Conservation (phyloP, 1,284 basidiomycete genomes). For the Pterulicium gracile region DNA sequence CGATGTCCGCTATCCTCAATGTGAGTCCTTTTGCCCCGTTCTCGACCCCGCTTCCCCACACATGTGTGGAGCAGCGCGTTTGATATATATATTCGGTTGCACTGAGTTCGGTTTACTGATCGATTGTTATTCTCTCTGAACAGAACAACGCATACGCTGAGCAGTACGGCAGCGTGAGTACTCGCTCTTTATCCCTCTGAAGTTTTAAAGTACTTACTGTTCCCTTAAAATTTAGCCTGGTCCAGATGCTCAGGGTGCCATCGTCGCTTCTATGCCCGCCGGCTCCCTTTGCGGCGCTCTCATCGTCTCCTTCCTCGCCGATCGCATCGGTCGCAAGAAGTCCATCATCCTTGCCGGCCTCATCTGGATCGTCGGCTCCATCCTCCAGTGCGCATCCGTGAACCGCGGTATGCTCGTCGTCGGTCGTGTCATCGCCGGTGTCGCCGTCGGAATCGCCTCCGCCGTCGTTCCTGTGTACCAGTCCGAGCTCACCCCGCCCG, state of each 20-base stretch:
- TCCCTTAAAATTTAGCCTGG: slow-evolving; percentile 29
- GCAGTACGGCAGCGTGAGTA: slow-evolving; percentile 34
- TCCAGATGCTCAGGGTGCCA: slow-evolving; percentile 55
- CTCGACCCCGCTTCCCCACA: too few species aligned
- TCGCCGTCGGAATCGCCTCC: slow-evolving; percentile 48
- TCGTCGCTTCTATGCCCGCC: slow-evolving; percentile 70
- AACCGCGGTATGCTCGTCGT: slow-evolving; percentile 59
- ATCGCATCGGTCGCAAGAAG: slow-evolving; percentile 54
- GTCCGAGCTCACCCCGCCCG: slow-evolving; percentile 58
- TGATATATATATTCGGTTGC: too few species aligned
- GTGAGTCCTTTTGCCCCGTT: slow-evolving; percentile 24
- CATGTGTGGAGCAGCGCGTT: too few species aligned
- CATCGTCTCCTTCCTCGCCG: slow-evolving; percentile 49
- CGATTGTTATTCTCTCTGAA: slow-evolving; percentile 3
- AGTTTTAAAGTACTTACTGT: slow-evolving; percentile 4
- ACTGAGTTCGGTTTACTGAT: too few species aligned
- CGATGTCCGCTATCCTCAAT: slow-evolving; percentile 70
- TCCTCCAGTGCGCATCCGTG: slow-evolving; percentile 56
- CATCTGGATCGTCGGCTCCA: slow-evolving; percentile 64
- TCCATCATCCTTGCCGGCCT: slow-evolving; percentile 53
- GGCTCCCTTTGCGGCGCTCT: slow-evolving; percentile 58
- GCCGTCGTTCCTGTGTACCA: slow-evolving; percentile 63
- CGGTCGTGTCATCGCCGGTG: slow-evolving; percentile 54
- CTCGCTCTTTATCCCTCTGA: slow-evolving; percentile 2
- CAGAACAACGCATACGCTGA: slow-evolving; percentile 48